Percentiles rank a stretch among this genome's conserved stretches.
Evolutionary conservation across 345 rosid genomes (phyloP).

Genomic region (Populus euphratica): DNA sequence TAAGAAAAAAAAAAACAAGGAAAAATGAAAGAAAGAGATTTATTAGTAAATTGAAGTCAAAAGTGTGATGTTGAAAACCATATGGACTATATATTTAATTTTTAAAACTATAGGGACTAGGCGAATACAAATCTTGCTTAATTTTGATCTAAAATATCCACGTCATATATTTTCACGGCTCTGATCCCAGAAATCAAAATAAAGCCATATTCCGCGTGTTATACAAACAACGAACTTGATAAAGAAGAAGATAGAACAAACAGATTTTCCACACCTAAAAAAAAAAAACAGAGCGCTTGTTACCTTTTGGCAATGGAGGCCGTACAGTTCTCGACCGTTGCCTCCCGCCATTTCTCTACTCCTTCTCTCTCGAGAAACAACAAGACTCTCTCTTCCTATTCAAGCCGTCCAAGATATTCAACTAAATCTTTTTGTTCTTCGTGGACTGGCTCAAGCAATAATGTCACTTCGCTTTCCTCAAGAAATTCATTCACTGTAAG

Average conservation of each 20-base stretch:
- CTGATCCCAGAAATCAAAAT: not conserved
- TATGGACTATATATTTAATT: not conserved
- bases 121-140: not conserved
- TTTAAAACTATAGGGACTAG: not conserved
- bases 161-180: not conserved
- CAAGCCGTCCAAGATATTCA: slow-evolving; percentile 24
- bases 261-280: not conserved
- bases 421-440: slow-evolving; percentile 36
- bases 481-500: slow-evolving; percentile 58
- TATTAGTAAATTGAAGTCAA: too few relatives aligned
- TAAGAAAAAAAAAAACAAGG: too few relatives aligned
- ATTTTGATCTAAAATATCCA: not conserved
- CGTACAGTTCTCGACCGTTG: slow-evolving; percentile 37
- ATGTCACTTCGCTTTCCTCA: slow-evolving; percentile 47
- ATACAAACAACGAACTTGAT: not conserved
- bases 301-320: slow-evolving; percentile 41
- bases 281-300: not conserved
- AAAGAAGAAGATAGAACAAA: not conserved
- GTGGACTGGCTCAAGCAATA: slow-evolving; percentile 36
- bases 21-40: too few relatives aligned
- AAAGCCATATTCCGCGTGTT: not conserved
- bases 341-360: slow-evolving; percentile 48
- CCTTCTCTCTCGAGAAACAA: slow-evolving; percentile 17
- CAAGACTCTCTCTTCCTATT: slow-evolving; percentile 9
- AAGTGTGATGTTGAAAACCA: too few relatives aligned